phyloP scores from a whole-genome alignment of 1,139 yeast genomes.

The Arxiozyma telluris region DNA sequence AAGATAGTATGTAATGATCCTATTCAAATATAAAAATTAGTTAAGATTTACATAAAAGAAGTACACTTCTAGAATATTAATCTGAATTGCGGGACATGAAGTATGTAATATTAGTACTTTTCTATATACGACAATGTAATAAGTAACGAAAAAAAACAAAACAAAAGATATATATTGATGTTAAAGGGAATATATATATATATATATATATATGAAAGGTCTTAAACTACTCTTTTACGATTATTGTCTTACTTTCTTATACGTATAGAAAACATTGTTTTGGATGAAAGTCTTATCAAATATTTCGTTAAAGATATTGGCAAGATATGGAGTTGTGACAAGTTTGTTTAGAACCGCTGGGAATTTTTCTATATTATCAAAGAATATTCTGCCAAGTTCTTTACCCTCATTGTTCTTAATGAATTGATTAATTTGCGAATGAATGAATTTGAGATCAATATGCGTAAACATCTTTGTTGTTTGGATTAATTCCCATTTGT shows the following conservation, averaged over 20 bases:
- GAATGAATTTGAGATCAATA: slow-evolving; percentile 10
- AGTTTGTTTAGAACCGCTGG: slow-evolving; percentile 12
- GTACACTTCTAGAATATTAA: not conserved
- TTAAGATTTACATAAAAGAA: too few relatives aligned
- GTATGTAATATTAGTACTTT: not conserved
- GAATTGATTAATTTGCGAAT: slow-evolving; percentile 2
- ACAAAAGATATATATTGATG: not conserved
- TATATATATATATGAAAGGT: too few relatives aligned
- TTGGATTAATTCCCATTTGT: slow-evolving; percentile 9
- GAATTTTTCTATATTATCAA: slow-evolving; percentile 13
- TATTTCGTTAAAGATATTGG: slow-evolving; percentile 6
- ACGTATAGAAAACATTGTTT: slow-evolving; percentile 28
- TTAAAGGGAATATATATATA: too few relatives aligned
- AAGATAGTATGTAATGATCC: not conserved
- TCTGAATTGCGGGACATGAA: not conserved
- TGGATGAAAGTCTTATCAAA: slow-evolving; percentile 19
- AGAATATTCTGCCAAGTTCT: slow-evolving; percentile 5
- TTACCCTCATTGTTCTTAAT: not conserved
- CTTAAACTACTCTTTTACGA: too few relatives aligned
- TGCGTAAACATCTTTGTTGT: slow-evolving; percentile 9
- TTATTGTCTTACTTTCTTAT: slow-evolving; percentile 21
- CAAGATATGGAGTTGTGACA: slow-evolving; percentile 3
- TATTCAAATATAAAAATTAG: too few relatives aligned
- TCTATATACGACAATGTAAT: not conserved
- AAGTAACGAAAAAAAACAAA: not conserved